Evolutionary conservation across 2,329 filamentous ascomycete genomes (phyloP).

Genomic region (Colletotrichum australisinense): DNA sequence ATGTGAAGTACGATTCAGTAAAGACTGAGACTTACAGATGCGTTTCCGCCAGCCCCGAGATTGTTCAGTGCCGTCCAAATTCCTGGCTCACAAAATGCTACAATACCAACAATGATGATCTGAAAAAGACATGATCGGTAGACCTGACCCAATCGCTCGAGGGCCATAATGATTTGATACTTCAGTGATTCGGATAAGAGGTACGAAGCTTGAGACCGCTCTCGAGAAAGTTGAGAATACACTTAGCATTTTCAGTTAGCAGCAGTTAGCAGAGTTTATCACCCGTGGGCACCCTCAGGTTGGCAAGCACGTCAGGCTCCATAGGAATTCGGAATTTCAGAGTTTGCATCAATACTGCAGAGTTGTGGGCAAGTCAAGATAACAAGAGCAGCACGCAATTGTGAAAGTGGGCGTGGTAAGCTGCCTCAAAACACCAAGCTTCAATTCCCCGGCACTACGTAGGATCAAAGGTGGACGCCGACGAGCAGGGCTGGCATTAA

Average conservation of each 20-base stretch:
- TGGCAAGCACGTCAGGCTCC: slow-evolving; percentile 22
- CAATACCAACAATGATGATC: slow-evolving; percentile 27
- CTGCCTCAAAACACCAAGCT: neutral
- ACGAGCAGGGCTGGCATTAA: slow-evolving; percentile 2
- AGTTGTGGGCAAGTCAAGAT: neutral
- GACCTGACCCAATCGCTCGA: neutral
- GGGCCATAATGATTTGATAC: neutral
- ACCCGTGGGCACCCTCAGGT: neutral
- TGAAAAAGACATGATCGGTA: slow-evolving; percentile 29
- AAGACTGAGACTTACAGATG: neutral
- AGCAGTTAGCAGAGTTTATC: neutral
- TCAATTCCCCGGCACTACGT: neutral
- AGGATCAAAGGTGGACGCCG: slow-evolving; percentile 16
- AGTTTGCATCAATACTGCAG: neutral
- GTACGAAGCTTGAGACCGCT: neutral
- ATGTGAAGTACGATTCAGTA: too few species aligned
- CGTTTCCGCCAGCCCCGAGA: slow-evolving; percentile 38
- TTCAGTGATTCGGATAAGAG: neutral
- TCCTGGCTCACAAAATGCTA: slow-evolving; percentile 39
- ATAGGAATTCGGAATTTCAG: slow-evolving; percentile 18
- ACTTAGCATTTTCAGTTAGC: neutral
- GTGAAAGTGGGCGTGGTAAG: neutral
- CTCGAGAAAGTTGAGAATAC: neutral
- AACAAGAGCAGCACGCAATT: slow-evolving; percentile 21
- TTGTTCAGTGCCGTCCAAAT: slow-evolving; percentile 40